Percentiles rank a stretch among this genome's conserved stretches.
phyloP scores from a whole-genome alignment of 129 eudicot species.

The Lactuca sativa region DNA sequence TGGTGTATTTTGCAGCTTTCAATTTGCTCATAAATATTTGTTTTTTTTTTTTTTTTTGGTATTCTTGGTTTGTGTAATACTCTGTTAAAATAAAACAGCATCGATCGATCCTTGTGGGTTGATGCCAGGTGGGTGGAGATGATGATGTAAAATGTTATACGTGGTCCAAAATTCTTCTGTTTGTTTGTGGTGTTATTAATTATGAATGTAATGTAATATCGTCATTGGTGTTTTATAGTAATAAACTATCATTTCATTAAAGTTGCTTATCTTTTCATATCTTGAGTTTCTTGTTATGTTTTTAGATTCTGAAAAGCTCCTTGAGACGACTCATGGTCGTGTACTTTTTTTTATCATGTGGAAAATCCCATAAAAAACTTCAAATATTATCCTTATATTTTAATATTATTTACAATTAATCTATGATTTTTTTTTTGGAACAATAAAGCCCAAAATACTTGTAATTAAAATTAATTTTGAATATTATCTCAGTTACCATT shows the following conservation, averaged over 20 bases:
- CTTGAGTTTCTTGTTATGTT: background rate
- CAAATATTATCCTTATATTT: too few species aligned
- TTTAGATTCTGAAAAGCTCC: too few species aligned
- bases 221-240: background rate
- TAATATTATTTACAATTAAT: too few species aligned
- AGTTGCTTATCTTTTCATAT: background rate
- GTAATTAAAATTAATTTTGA: too few species aligned
- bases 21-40: background rate
- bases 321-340: too few species aligned
- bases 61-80: too few species aligned
- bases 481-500: too few species aligned
- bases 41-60: background rate
- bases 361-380: too few species aligned
- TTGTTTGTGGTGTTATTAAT: background rate
- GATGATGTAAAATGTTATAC: background rate
- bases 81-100: background rate
- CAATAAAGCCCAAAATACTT: too few species aligned
- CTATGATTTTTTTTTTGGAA: too few species aligned
- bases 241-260: too few species aligned
- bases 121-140: background rate
- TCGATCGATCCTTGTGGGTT: background rate
- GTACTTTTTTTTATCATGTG: too few species aligned
- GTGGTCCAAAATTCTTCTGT: background rate
- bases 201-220: background rate
- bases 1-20: background rate